Conservation (phyloP, 75 land plant species). For the Ceratopteris richardii region DNA sequence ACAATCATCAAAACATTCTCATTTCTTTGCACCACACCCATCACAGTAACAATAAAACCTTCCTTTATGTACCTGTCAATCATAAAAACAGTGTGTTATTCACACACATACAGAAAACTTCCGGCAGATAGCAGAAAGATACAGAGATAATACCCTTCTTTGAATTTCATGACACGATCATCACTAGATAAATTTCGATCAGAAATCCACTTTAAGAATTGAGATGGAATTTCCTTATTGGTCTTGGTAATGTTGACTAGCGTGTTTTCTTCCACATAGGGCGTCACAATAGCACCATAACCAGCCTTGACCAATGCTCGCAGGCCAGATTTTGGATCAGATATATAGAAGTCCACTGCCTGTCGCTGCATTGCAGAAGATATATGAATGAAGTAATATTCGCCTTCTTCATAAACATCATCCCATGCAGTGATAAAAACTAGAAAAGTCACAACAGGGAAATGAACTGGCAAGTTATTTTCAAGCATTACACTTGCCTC, state of each 20-base stretch:
- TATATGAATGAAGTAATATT: too few relatives aligned
- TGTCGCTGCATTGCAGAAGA: conserved; percentile 10
- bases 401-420: too few relatives aligned
- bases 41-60: conserved; percentile 43
- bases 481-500: conserved; percentile 63
- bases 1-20: conserved; percentile 49
- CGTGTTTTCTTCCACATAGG: conserved; percentile 16
- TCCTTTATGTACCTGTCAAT: conserved; percentile 56
- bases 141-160: conserved; percentile 21
- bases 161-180: conserved; percentile 25
- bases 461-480: too few relatives aligned
- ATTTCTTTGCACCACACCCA: conserved; percentile 43
- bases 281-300: conserved; percentile 28
- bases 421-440: too few relatives aligned
- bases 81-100: conserved; percentile 92
- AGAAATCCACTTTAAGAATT: conserved; percentile 17
- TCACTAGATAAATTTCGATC: conserved; percentile 24
- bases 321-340: conserved; percentile 26
- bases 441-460: too few relatives aligned
- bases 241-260: conserved; percentile 7
- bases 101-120: too few relatives aligned
- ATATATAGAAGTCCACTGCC: conserved; percentile 32
- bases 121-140: too few relatives aligned
- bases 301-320: conserved; percentile 31
- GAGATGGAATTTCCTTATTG: conserved; percentile 15